Evolutionary conservation across 73 alveolate species (phyloP), one percentile per base, ranked within the genome.

Genomic region (Paramecium caudatum): DNA sequence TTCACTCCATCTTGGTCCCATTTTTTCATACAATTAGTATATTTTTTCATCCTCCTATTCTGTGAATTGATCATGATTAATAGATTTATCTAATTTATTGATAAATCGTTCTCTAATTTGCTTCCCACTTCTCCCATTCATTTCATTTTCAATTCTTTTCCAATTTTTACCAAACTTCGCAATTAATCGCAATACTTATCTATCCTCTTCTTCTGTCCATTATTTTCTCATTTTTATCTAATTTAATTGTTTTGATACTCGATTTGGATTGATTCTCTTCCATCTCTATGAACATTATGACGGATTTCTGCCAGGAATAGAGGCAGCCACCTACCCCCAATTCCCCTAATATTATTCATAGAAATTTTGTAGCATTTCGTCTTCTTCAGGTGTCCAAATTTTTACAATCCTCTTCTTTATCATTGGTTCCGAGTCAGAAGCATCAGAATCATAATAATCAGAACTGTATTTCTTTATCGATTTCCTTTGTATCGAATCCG

Each of bases 31-130:
- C 62, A 63, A 37, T n/a, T 86, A 32, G 15, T 46, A 86, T 27
- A 86, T 86, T 36, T 63, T 25, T 27, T 86, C 61, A 86, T 86
- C 93, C 93, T 98, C 99, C 82, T 94, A 97, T 61, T 93, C 96
- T 47, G 97, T 91, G 91, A 96, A 97, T 50, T 96, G 96, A 32
- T 94, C 96, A 65, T 97, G 97, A 49, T 93, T 94, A 10, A 98
- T 97, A 3, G 94, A 90, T 46, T 99, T 99, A 83, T 97, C 99
- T 34, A 98, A 84, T 82, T 98, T 98, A 83, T 98, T 98, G 82
- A 97, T 99, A 97, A 98, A 98, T 65, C 99, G 95, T 91, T 98
- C 99, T 65, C 99, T 78, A 85, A 99, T 96, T 91, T 97, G 93
- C 82, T 98, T 98, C 23, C 99, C 99, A 65, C 97, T 95, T 62